Evolutionary conservation across 257 asterid species (phyloP), one percentile per base, ranked within the genome.

Genomic region (Henckelia pumila): DNA sequence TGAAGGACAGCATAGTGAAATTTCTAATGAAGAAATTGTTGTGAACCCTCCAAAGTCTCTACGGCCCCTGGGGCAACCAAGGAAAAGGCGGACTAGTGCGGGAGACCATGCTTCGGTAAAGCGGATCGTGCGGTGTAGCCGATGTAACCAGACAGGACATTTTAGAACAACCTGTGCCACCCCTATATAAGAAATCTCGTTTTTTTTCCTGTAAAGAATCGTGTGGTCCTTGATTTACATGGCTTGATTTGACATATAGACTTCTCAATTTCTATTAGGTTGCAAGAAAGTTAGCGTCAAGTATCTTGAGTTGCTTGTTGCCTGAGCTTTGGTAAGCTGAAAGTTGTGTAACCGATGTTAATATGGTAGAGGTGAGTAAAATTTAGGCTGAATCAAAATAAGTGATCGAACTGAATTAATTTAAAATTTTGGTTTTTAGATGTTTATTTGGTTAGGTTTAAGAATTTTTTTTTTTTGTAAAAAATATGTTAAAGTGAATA

Each of bases 101-200:
- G 89, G 77, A 37, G 89, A 83, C 22, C 66, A 75, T 7, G 70
- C 76, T 10, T 81, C 37, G 70, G 68, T 68, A 14, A 89, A 84
- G 71, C 71, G 95, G 53, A 86, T 81, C 8, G 95, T 84, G 76
- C 92, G 74, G 62, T 86, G 95, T 74, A 85, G 96, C 82, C 84
- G 95, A 19, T 89, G 96, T 71, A 79, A 85, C 67, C 92, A 86
- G 79, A 79, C 92, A 1, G 95, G 96, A 8, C 96, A 89, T 77
- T 85, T 89, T 77, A 76, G 95, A 65, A 89, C 96, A 9, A 87
- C 96, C 3, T 86, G 96, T 69, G 82, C 87, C 19, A 78, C 88
- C 4, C 95, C 92, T 2, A 77, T 83, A 63, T 89, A n/a, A 33
- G 17, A 17, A 13, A 4, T 33, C 63, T 52, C 16, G 59, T 26